phyloP scores from a whole-genome alignment of 2,329 filamentous ascomycete genomes.

The Aspergillus niger region DNA sequence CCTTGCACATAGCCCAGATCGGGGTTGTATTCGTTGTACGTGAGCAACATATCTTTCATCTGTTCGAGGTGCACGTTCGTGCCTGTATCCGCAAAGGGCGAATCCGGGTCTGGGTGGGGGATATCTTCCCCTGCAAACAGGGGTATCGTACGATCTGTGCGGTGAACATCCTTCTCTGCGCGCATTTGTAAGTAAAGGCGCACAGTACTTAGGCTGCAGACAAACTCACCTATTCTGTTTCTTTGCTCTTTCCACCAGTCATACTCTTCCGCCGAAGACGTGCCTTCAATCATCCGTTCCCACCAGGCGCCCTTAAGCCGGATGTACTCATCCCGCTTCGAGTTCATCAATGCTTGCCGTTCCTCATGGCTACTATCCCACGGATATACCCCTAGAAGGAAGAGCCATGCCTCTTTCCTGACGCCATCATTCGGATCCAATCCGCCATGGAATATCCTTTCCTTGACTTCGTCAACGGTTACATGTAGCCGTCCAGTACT shows the following conservation, averaged over 20 bases:
- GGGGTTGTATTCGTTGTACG: conserved; percentile 97
- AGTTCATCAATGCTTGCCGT: conserved; percentile 78
- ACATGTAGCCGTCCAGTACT: conserved; percentile 72
- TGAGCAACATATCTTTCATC: conserved; percentile 98
- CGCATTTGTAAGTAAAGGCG: neutral
- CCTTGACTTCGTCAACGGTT: conserved; percentile 90
- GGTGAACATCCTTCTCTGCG: conserved; percentile 95
- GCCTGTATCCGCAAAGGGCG: conserved; percentile 86
- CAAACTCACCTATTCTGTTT: conserved; percentile 77
- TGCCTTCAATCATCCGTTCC: conserved; percentile 84
- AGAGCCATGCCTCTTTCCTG: conserved; percentile 95
- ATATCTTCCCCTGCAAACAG: conserved; percentile 96
- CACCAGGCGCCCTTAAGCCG: conserved; percentile 94
- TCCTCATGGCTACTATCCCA: conserved; percentile 92
- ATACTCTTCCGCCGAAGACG: conserved; percentile 75
- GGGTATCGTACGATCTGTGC: conserved; percentile 91
- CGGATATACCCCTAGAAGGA: conserved; percentile 84
- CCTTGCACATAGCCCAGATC: conserved; percentile 96
- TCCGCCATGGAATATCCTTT: conserved; percentile 94
- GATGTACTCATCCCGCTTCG: conserved; percentile 88
- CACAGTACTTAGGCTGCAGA: neutral
- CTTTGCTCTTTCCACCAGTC: conserved; percentile 98
- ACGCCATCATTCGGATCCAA: conserved; percentile 87
- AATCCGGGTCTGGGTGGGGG: conserved; percentile 92
- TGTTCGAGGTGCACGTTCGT: conserved; percentile 98